Percentiles rank a stretch among this genome's conserved stretches.
phyloP scores from a whole-genome alignment of 1,284 basidiomycete genomes.

The Papiliotrema laurentii region DNA sequence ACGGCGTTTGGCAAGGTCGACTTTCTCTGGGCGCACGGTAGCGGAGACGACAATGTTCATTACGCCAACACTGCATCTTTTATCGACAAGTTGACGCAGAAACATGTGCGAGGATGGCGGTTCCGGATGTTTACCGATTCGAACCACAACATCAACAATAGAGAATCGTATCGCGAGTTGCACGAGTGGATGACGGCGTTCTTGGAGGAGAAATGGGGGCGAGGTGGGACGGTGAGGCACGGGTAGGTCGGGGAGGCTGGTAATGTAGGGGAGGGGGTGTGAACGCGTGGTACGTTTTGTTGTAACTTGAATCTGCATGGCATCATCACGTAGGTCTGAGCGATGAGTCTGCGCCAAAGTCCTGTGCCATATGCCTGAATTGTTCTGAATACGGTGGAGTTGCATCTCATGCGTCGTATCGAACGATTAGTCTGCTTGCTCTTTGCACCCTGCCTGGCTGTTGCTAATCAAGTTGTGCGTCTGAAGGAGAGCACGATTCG shows the following conservation, averaged over 20 bases:
- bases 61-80: conserved; percentile 84
- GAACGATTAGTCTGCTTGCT: too few species aligned
- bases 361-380: too few species aligned
- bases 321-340: too few species aligned
- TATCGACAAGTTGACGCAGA: conserved; percentile 82
- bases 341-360: too few species aligned
- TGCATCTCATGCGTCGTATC: too few species aligned
- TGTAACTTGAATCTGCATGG: too few species aligned
- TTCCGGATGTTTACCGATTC: conserved; percentile 97
- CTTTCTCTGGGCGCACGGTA: conserved; percentile 84
- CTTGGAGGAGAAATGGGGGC: conserved; percentile 85
- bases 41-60: conserved; percentile 91
- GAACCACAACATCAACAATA: conserved; percentile 66
- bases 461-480: too few species aligned
- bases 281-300: too few species aligned
- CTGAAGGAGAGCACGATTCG: too few species aligned
- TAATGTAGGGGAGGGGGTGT: too few species aligned
- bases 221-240: conserved; percentile 56
- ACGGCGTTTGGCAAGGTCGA: conserved; percentile 68
- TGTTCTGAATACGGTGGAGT: too few species aligned
- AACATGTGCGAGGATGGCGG: conserved; percentile 68
- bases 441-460: too few species aligned
- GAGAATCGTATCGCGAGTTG: conserved; percentile 77
- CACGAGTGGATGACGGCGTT: conserved; percentile 82
- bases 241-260: conserved; percentile 6